These are phyloP conservation scores for Aspergillus chevalieri DNA, from an alignment of 2,329 filamentous ascomycete species.

Conservation along the genomic window DNA sequence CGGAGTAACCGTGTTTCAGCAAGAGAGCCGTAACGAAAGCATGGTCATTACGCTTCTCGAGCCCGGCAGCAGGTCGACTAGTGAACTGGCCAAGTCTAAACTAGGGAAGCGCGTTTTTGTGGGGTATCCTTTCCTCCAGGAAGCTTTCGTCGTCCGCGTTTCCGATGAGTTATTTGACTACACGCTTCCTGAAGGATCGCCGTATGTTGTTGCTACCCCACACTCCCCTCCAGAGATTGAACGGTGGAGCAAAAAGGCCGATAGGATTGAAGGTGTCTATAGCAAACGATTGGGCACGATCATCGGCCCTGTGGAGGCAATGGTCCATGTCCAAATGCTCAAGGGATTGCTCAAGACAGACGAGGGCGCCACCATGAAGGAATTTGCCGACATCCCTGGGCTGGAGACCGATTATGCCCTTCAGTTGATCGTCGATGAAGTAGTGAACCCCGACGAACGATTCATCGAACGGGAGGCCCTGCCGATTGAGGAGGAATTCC, in stretches of 20 bases:
- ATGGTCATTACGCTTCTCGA: constrained; percentile 82
- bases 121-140: constrained; percentile 90
- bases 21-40: constrained; percentile 93
- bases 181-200: constrained; percentile 59
- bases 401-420: constrained; percentile 86
- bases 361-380: constrained; percentile 83
- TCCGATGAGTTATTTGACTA: constrained; percentile 94
- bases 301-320: constrained; percentile 77
- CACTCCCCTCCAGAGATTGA: constrained; percentile 72
- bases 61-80: constrained; percentile 63
- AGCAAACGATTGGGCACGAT: constrained; percentile 85
- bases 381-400: constrained; percentile 80
- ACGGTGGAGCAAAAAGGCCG: constrained; percentile 77
- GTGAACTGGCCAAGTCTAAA: constrained; percentile 67
- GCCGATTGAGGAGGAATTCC: constrained; percentile 87
- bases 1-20: constrained; percentile 89
- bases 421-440: constrained; percentile 83
- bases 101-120: constrained; percentile 83
- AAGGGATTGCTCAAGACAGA: constrained; percentile 87
- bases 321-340: constrained; percentile 89
- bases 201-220: constrained; percentile 60
- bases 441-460: constrained; percentile 82
- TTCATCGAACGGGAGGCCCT: constrained; percentile 88
- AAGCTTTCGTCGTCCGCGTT: constrained; percentile 81
- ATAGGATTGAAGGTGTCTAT: constrained; percentile 77